Evolutionary conservation across 2,329 filamentous ascomycete genomes (phyloP).

Genomic region (Penicillium expansum): DNA sequence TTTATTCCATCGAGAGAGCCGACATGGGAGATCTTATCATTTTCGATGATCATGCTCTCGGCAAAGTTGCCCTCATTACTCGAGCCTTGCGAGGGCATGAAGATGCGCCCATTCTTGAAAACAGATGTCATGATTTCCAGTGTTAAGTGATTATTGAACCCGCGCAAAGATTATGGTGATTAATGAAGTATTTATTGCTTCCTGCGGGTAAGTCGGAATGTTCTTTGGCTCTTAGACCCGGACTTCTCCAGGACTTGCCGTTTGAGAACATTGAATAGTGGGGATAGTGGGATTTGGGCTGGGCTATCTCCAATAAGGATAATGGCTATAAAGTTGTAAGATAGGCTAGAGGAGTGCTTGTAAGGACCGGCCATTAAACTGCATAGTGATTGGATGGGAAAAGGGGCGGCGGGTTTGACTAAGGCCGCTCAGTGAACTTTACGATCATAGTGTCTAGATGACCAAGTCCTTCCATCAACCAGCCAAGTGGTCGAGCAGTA

Average conservation of each 20-base stretch:
- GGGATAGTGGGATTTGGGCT: neutral
- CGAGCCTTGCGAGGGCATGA: conserved; percentile 19
- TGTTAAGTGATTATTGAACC: neutral
- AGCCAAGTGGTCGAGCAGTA: conserved; percentile 29
- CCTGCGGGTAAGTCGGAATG: conserved; percentile 3
- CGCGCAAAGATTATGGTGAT: neutral
- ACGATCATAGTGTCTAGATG: too few species aligned
- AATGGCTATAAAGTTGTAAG: neutral
- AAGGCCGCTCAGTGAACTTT: neutral
- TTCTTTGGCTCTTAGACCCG: neutral
- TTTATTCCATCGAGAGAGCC: conserved; percentile 33
- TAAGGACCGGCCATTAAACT: conserved; percentile 3
- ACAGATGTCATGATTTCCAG: conserved; percentile 22
- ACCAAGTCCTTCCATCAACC: conserved; percentile 20
- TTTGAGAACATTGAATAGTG: neutral
- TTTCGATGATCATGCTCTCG: conserved; percentile 40
- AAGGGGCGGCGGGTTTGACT: neutral
- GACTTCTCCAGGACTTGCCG: conserved; percentile 16
- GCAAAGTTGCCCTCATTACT: conserved; percentile 21
- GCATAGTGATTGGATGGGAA: conserved; percentile 3
- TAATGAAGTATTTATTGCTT: conserved; percentile 9
- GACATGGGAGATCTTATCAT: conserved; percentile 44
- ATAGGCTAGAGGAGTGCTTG: neutral
- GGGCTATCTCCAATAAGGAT: neutral
- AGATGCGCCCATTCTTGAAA: conserved; percentile 37